Evolutionary conservation across 2,329 filamentous ascomycete genomes (phyloP).

Genomic region (Penicillium sclerotiorum): DNA sequence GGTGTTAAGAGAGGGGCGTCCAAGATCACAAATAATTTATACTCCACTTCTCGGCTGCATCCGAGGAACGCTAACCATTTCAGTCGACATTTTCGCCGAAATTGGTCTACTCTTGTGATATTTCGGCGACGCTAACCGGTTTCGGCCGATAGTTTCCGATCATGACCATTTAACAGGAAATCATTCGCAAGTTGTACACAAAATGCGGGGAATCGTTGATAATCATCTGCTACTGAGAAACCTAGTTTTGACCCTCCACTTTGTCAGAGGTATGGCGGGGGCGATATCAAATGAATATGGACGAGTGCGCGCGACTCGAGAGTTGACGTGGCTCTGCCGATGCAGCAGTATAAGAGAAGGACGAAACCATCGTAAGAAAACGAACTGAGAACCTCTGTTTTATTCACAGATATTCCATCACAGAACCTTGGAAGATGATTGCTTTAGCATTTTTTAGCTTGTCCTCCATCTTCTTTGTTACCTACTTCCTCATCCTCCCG

Average conservation of each 20-base stretch:
- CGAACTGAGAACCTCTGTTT: no score
- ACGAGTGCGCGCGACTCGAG: no score
- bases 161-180: background rate
- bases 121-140: background rate
- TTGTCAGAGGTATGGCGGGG: no score
- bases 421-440: background rate
- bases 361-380: no score
- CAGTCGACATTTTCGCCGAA: background rate
- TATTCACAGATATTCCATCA: background rate
- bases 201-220: background rate
- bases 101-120: background rate
- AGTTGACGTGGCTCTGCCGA: no score
- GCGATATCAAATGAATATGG: no score
- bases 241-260: no score
- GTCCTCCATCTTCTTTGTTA: background rate
- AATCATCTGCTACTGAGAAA: no score
- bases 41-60: background rate
- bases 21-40: background rate
- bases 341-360: no score
- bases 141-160: background rate
- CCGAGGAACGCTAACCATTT: slow-evolving; percentile 2
- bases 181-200: background rate
- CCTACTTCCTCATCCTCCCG: slow-evolving; percentile 14
- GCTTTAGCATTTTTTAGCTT: background rate
- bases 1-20: background rate